These are phyloP conservation scores for Pisolithus thermaeus DNA, from an alignment of 1,284 basidiomycete genomes.

Conservation along the genomic window DNA sequence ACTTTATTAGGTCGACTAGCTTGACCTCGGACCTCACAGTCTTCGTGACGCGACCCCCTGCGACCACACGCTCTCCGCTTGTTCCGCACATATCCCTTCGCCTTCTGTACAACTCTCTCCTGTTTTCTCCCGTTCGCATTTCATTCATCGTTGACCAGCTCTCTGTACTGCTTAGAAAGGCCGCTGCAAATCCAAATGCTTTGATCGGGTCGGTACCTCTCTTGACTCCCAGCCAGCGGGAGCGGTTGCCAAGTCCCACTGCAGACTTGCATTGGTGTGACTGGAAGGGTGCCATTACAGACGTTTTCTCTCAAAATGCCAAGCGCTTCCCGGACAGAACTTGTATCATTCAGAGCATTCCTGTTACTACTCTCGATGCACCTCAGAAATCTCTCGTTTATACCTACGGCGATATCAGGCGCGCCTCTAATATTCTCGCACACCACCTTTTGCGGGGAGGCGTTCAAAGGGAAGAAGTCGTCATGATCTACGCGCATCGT, in stretches of 20 bases:
- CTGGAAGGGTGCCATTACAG: constrained; percentile 93
- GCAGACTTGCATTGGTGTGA: constrained; percentile 95
- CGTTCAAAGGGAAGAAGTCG: constrained; percentile 90
- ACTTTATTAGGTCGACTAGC: constrained; percentile 75
- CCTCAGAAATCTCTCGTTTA: constrained; percentile 59
- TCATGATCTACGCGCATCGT: constrained; percentile 98
- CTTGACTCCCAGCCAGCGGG: constrained; percentile 69
- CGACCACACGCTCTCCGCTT: constrained; percentile 66
- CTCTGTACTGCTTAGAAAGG: constrained; percentile 72
- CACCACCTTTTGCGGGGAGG: constrained; percentile 87
- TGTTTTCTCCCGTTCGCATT: constrained; percentile 84
- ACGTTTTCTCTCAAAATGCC: constrained; percentile 87
- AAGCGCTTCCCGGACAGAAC: constrained; percentile 68
- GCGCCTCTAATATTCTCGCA: constrained; percentile 86
- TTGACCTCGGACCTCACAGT: constrained; percentile 91
- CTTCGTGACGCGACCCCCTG: constrained; percentile 61
- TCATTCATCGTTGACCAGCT: constrained; percentile 83
- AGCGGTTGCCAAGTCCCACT: constrained; percentile 77
- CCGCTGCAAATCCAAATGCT: constrained; percentile 55
- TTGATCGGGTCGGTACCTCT: constrained; percentile 75
- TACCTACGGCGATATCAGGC: constrained; percentile 80
- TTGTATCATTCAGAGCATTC: constrained; percentile 79
- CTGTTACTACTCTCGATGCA: constrained; percentile 35
- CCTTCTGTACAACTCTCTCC: constrained; percentile 90
- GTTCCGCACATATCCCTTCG: constrained; percentile 80